Evolutionary conservation across 2,329 filamentous ascomycete species (phyloP).

Genomic region (Daldinia eschscholtzii): DNA sequence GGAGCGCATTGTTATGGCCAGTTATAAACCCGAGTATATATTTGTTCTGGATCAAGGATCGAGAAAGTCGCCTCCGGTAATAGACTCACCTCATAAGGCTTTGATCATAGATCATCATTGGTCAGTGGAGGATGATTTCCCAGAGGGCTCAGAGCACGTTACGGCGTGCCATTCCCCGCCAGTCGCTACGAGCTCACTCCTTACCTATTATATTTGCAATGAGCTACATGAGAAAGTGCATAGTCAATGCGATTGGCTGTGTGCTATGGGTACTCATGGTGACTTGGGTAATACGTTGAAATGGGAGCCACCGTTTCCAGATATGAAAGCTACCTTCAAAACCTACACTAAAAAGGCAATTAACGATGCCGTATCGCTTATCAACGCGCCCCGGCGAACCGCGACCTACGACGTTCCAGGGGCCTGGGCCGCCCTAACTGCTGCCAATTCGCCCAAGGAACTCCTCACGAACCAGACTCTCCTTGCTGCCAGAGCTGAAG

Average conservation of each 20-base stretch:
- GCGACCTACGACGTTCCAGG: constrained; percentile 69
- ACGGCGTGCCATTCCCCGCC: constrained; percentile 74
- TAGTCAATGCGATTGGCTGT: constrained; percentile 69
- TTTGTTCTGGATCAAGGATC: constrained; percentile 77
- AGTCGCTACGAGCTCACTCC: constrained; percentile 72
- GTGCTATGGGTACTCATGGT: constrained; percentile 74
- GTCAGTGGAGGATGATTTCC: constrained; percentile 67
- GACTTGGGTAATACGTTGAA: constrained; percentile 74
- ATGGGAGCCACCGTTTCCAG: constrained; percentile 75
- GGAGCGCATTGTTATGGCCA: constrained; percentile 65
- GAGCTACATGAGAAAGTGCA: constrained; percentile 65
- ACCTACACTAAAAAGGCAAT: constrained; percentile 70
- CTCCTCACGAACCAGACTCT: constrained; percentile 64
- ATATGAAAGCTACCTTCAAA: constrained; percentile 72
- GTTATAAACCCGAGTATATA: constrained; percentile 66
- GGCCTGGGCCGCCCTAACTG: constrained; percentile 70
- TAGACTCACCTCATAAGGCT: constrained; percentile 62
- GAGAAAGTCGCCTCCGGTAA: constrained; percentile 64
- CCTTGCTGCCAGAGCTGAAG: constrained; percentile 67
- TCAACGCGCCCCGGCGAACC: constrained; percentile 75
- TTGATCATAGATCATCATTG: constrained; percentile 76
- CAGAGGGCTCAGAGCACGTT: constrained; percentile 65
- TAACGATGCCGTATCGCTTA: constrained; percentile 71
- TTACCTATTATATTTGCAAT: constrained; percentile 74
- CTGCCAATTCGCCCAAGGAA: constrained; percentile 63